A percentile compares a stretch with the other conserved stretches of the same genome.
Conservation (phyloP, 306 rosid genomes). For the Lotus japonicus region DNA sequence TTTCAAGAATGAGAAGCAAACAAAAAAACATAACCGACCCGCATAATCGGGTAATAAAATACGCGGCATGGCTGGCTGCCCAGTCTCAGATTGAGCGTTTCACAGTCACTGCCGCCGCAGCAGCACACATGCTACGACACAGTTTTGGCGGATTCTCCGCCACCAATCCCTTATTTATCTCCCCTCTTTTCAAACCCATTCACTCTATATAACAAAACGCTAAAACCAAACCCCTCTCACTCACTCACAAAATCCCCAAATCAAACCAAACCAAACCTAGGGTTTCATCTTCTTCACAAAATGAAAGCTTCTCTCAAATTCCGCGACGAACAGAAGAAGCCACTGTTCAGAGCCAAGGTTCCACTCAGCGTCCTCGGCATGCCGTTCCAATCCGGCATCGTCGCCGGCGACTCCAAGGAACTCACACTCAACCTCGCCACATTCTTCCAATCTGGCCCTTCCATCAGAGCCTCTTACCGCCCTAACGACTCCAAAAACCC, state of each 20-base stretch:
- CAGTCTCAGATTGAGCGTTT: no score
- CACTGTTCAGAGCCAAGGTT: conserved; percentile 61
- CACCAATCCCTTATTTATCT: neutral
- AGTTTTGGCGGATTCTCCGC: neutral
- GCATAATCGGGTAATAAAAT: no score
- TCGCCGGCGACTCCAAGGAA: conserved; percentile 80
- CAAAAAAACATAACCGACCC: no score
- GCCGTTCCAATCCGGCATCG: conserved; percentile 79
- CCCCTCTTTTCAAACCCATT: neutral
- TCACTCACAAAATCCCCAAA: neutral
- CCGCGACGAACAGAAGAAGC: conserved; percentile 73
- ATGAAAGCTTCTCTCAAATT: conserved; percentile 93
- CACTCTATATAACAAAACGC: neutral
- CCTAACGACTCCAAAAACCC: conserved; percentile 75
- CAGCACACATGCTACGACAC: neutral
- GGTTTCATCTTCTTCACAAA: neutral
- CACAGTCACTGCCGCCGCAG: neutral
- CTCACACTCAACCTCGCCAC: conserved; percentile 70
- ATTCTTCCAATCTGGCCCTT: conserved; percentile 71
- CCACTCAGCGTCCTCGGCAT: conserved; percentile 67
- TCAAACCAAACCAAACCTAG: conserved; percentile 17
- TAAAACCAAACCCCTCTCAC: neutral
- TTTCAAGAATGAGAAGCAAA: no score
- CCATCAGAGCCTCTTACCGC: conserved; percentile 47
- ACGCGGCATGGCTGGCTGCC: no score